A percentile compares a stretch with the other conserved stretches of the same genome.
Conservation (phyloP, 495 filamentous ascomycete genomes). For the Oleoguttula mirabilis region DNA sequence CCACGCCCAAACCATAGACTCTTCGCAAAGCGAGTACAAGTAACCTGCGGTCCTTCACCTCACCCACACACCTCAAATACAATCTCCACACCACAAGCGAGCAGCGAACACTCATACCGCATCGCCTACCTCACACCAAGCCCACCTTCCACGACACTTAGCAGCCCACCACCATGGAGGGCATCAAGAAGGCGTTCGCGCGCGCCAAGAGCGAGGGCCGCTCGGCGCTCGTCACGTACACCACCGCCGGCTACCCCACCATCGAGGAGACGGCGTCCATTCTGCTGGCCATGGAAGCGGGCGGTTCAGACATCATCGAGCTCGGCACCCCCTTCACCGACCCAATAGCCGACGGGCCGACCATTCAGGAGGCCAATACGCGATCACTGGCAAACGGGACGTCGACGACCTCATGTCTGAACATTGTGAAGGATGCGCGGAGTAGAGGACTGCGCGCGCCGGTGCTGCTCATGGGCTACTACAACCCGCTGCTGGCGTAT, state of each 20-base stretch:
- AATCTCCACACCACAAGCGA: no score
- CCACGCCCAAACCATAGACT: no score
- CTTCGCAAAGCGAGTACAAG: no score
- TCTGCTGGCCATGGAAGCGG: slow-evolving; percentile 78
- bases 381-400: slow-evolving; percentile 78
- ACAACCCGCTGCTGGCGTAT: slow-evolving; percentile 86
- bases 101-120: no score
- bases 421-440: slow-evolving; percentile 68
- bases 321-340: slow-evolving; percentile 93
- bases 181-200: slow-evolving; percentile 73
- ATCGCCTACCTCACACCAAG: no score
- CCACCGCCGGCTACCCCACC: slow-evolving; percentile 90
- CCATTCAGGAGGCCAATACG: slow-evolving; percentile 51
- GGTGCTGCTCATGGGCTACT: slow-evolving; percentile 95
- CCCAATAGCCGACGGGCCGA: slow-evolving; percentile 42
- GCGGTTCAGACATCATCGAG: slow-evolving; percentile 83
- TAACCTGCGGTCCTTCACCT: no score
- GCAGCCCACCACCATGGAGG: slow-evolving; percentile 48
- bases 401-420: slow-evolving; percentile 60
- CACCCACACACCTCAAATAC: no score
- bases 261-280: slow-evolving; percentile 69
- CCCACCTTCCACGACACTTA: no score
- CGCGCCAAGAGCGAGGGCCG: slow-evolving; percentile 28
- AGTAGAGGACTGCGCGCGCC: slow-evolving; percentile 64
- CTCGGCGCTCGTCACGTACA: slow-evolving; percentile 81